These are phyloP conservation scores for Leishmania turanica DNA, from an alignment of 208 protist species.

Conservation along the genomic window DNA sequence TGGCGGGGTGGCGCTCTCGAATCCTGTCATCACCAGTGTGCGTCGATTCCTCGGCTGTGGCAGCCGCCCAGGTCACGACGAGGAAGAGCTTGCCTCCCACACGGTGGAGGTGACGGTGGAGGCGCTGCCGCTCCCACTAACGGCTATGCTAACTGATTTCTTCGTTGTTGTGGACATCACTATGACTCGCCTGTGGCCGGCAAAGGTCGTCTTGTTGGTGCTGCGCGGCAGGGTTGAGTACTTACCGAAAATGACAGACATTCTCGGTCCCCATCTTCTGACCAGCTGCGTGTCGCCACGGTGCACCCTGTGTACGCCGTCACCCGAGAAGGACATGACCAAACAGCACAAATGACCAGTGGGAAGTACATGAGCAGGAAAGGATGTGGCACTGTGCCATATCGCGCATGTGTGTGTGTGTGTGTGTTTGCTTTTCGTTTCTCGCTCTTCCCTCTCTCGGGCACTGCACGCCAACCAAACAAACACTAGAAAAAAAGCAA, in stretches of 20 bases:
- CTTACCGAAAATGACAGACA: conserved; percentile 37
- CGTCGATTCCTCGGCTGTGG: conserved; percentile 23
- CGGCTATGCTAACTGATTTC: conserved; percentile 66
- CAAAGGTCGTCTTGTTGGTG: conserved; percentile 40
- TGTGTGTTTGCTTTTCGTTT: neutral
- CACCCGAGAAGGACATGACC: neutral
- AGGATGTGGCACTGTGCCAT: neutral
- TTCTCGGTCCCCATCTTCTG: conserved; percentile 64
- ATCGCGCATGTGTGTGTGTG: neutral
- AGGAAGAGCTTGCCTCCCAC: conserved; percentile 39
- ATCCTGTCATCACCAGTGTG: conserved; percentile 46
- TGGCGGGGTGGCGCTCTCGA: conserved; percentile 45
- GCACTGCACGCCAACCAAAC: neutral
- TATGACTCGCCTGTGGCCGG: conserved; percentile 34
- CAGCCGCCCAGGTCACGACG: conserved; percentile 6
- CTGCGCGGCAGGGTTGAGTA: conserved; percentile 32
- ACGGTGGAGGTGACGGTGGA: conserved; percentile 72
- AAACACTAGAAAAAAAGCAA: neutral
- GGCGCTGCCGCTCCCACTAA: conserved; percentile 48
- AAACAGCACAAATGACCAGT: neutral
- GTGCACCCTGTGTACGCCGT: conserved; percentile 39
- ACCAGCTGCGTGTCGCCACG: conserved; percentile 51
- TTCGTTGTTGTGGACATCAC: conserved; percentile 52
- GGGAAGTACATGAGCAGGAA: neutral
- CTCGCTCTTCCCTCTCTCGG: neutral